Percentiles rank a stretch among this genome's conserved stretches.
phyloP scores from a whole-genome alignment of 2,329 filamentous ascomycete species.

The Trichophyton rubrum region DNA sequence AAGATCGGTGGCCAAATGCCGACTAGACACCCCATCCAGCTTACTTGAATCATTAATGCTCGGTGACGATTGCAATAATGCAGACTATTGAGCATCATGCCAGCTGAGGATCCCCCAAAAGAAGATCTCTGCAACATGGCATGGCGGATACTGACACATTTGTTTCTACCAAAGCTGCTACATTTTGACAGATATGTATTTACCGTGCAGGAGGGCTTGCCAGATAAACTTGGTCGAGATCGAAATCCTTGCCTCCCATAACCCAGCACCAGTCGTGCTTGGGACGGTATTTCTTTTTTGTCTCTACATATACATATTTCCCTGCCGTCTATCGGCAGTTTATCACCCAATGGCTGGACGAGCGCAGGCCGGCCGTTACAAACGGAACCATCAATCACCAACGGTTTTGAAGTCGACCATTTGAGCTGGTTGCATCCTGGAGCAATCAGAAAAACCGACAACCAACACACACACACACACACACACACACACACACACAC shows the following conservation, averaged over 20 bases:
- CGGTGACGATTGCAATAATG: background rate
- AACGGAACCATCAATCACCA: background rate
- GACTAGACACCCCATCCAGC: background rate
- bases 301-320: background rate
- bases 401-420: background rate
- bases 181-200: constrained; percentile 1
- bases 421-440: background rate
- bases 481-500: too few relatives aligned
- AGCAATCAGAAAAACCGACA: background rate
- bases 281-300: background rate
- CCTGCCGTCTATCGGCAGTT: background rate
- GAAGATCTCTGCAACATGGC: background rate
- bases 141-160: background rate
- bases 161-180: background rate
- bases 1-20: background rate
- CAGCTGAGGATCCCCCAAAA: background rate
- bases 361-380: background rate
- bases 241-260: constrained; percentile 3
- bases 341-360: background rate
- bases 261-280: background rate
- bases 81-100: background rate
- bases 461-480: background rate
- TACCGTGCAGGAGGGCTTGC: background rate
- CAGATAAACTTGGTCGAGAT: constrained; percentile 2
- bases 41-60: background rate